These are phyloP conservation scores for Irpex rosettiformis DNA, from an alignment of 1,284 basidiomycete genomes.

Conservation along the genomic window DNA sequence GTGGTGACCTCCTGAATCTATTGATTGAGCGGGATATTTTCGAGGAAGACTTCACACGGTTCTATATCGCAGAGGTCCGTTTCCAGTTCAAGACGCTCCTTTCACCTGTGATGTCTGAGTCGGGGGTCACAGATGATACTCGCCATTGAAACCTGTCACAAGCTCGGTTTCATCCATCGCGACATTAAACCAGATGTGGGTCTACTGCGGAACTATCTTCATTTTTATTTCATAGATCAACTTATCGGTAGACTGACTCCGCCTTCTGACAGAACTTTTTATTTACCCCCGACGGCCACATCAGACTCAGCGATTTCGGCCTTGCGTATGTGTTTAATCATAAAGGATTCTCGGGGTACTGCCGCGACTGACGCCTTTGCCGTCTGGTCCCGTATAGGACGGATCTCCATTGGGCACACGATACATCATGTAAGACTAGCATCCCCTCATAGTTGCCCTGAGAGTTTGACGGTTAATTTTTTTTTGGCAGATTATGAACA, in stretches of 20 bases:
- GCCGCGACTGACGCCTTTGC: conserved; percentile 7
- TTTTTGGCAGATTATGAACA: conserved; percentile 81
- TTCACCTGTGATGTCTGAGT: not conserved
- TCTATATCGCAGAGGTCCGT: conserved; percentile 89
- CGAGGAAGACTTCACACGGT: conserved; percentile 89
- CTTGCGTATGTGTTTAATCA: conserved; percentile 66
- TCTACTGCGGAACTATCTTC: conserved; percentile 22
- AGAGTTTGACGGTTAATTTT: conserved; percentile 6
- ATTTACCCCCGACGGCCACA: conserved; percentile 90
- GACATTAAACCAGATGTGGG: conserved; percentile 94
- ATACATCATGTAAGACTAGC: conserved; percentile 69
- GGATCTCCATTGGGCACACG: conserved; percentile 89
- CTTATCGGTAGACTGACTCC: conserved; percentile 19
- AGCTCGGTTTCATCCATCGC: conserved; percentile 93
- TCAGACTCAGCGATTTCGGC: conserved; percentile 95
- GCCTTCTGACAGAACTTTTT: conserved; percentile 77
- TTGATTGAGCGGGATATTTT: conserved; percentile 94
- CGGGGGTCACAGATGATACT: conserved; percentile 77
- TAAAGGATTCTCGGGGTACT: conserved; percentile 8
- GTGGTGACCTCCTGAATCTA: conserved; percentile 93
- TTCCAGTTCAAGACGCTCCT: conserved; percentile 18
- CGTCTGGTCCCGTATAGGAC: conserved; percentile 43
- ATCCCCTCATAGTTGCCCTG: not conserved
- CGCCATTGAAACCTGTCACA: conserved; percentile 93
- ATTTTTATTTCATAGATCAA: conserved; percentile 8